Evolutionary conservation across 2,329 filamentous ascomycete genomes (phyloP).

Genomic region (Verticillium tricorpus): DNA sequence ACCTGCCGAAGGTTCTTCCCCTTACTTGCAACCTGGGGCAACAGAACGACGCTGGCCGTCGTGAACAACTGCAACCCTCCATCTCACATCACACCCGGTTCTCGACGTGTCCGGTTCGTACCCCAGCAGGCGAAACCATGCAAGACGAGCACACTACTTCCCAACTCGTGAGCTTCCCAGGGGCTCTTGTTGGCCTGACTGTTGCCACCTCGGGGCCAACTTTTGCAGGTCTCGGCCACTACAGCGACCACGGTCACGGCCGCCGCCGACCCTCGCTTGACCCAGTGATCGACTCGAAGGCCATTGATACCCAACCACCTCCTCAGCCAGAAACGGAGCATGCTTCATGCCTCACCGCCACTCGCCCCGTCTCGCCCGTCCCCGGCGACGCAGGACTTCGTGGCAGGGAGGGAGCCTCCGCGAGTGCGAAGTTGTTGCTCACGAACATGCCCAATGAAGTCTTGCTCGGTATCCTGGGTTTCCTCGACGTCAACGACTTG

Average conservation of each 20-base stretch:
- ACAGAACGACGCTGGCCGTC: background rate
- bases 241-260: background rate
- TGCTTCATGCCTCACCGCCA: background rate
- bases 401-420: background rate
- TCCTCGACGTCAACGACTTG: conserved; percentile 53
- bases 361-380: background rate
- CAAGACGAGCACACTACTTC: background rate
- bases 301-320: background rate
- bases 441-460: conserved; percentile 50
- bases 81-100: background rate
- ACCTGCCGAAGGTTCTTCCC: no score
- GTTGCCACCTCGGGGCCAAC: background rate
- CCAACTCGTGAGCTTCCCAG: background rate
- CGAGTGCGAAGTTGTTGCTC: conserved; percentile 3
- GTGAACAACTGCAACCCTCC: background rate
- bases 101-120: background rate
- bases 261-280: background rate
- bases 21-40: background rate
- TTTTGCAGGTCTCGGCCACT: background rate
- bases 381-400: background rate
- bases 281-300: background rate
- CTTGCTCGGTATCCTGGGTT: conserved; percentile 49
- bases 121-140: background rate
- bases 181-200: background rate
- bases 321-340: background rate